Conservation (phyloP, 768 basidiomycete species). For the Tephrocybe sp. region DNA sequence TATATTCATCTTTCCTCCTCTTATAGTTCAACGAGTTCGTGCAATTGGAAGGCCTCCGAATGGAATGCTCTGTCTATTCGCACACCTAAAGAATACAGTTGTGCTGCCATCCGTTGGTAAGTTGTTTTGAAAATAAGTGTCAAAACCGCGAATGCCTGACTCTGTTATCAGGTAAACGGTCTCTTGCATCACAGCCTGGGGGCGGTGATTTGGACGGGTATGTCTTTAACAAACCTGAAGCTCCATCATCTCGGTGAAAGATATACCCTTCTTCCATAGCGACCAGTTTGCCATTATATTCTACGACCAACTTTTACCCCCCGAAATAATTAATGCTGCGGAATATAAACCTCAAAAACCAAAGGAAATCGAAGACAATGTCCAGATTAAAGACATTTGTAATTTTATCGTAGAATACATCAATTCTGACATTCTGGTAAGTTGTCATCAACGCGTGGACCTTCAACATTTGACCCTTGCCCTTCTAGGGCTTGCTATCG, state of each 20-base stretch:
- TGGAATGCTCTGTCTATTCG: constrained; percentile 53
- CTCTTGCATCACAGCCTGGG: constrained; percentile 64
- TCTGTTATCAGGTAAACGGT: constrained; percentile 44
- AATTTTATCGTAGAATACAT: constrained; percentile 85
- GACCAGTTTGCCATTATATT: constrained; percentile 65
- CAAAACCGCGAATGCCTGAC: neutral
- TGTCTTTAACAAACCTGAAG: too few relatives aligned
- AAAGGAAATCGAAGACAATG: too few relatives aligned
- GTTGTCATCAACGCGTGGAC: too few relatives aligned
- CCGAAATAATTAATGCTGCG: constrained; percentile 41
- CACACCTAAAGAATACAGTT: constrained; percentile 63
- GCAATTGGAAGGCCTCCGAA: constrained; percentile 70
- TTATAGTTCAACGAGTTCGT: constrained; percentile 61
- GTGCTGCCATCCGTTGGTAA: constrained; percentile 65
- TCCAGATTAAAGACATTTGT: constrained; percentile 73
- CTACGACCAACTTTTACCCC: constrained; percentile 53
- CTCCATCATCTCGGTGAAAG: too few relatives aligned
- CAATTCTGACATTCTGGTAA: constrained; percentile 75
- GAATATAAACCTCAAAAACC: too few relatives aligned
- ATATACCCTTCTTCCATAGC: too few relatives aligned
- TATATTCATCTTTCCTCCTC: neutral
- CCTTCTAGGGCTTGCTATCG: constrained; percentile 62
- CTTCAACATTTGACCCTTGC: neutral
- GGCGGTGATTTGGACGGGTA: constrained; percentile 85
- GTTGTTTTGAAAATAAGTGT: constrained; percentile 10